Conservation (phyloP, 129 eudicot genomes). For the Flaveria bidentis region DNA sequence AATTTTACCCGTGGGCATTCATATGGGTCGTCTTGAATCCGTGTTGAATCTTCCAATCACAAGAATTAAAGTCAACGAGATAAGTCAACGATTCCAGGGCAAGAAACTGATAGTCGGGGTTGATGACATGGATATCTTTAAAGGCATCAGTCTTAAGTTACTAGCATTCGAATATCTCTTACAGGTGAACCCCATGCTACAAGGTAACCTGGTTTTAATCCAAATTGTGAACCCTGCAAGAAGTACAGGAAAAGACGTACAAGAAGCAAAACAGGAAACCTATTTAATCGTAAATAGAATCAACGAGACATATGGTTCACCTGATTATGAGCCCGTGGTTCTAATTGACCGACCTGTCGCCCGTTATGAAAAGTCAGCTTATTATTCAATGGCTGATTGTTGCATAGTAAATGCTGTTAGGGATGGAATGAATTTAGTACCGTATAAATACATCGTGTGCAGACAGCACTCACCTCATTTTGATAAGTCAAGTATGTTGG, state of each 20-base stretch:
- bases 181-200: conserved; percentile 41
- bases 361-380: conserved; percentile 74
- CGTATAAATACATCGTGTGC: conserved; percentile 75
- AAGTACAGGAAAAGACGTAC: conserved; percentile 86
- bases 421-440: conserved; percentile 90
- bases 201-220: conserved; percentile 57
- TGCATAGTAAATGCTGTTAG: conserved; percentile 86
- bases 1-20: conserved; percentile 83
- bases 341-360: conserved; percentile 72
- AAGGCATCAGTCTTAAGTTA: conserved; percentile 81
- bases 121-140: conserved; percentile 90
- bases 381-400: conserved; percentile 80
- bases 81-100: conserved; percentile 59
- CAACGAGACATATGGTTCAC: conserved; percentile 59
- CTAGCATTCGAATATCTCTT: conserved; percentile 74
- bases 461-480: conserved; percentile 62
- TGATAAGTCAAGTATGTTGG: conserved; percentile 69
- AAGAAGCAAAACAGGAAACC: conserved; percentile 74
- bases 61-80: conserved; percentile 56
- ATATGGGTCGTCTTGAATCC: conserved; percentile 65
- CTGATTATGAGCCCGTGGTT: conserved; percentile 60
- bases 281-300: conserved; percentile 65
- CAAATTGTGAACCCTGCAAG: conserved; percentile 91
- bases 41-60: conserved; percentile 68
- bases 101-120: conserved; percentile 72